These are phyloP conservation scores for Floccularia luteovirens DNA, from an alignment of 768 basidiomycete genomes.

Conservation along the genomic window DNA sequence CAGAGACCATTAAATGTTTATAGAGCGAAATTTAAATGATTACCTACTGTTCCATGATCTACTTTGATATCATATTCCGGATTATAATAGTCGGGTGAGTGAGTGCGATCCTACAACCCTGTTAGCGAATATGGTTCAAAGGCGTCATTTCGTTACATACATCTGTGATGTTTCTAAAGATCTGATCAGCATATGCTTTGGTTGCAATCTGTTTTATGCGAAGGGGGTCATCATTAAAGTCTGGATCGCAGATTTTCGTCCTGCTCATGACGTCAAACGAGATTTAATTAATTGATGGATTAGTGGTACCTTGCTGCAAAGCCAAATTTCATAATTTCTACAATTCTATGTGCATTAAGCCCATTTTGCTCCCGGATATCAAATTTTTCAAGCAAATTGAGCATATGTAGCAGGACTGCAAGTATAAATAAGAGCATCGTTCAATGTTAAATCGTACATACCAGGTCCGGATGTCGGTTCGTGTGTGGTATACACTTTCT, in stretches of 20 bases:
- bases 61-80: conserved; percentile 69
- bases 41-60: conserved; percentile 82
- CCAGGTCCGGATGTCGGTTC: conserved; percentile 82
- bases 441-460: conserved; percentile 13
- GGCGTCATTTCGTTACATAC: conserved; percentile 28
- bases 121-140: background rate
- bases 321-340: conserved; percentile 81
- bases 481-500: conserved; percentile 76
- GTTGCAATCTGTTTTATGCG: conserved; percentile 60
- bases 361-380: conserved; percentile 43
- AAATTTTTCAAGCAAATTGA: conserved; percentile 86
- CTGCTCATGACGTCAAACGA: conserved; percentile 38
- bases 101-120: conserved; percentile 64
- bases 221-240: conserved; percentile 47
- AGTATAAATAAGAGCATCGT: background rate
- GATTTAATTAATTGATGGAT: too few species aligned
- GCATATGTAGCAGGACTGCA: conserved; percentile 75
- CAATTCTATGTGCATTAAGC: conserved; percentile 67
- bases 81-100: conserved; percentile 75
- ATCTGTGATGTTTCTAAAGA: conserved; percentile 73
- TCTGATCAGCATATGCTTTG: conserved; percentile 55
- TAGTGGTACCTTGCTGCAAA: conserved; percentile 37
- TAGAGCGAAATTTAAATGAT: background rate
- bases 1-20: background rate
- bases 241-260: conserved; percentile 77